Evolutionary conservation across 371 early-diverging fungal species (phyloP).

Genomic region (Syncephalastrum monosporum): DNA sequence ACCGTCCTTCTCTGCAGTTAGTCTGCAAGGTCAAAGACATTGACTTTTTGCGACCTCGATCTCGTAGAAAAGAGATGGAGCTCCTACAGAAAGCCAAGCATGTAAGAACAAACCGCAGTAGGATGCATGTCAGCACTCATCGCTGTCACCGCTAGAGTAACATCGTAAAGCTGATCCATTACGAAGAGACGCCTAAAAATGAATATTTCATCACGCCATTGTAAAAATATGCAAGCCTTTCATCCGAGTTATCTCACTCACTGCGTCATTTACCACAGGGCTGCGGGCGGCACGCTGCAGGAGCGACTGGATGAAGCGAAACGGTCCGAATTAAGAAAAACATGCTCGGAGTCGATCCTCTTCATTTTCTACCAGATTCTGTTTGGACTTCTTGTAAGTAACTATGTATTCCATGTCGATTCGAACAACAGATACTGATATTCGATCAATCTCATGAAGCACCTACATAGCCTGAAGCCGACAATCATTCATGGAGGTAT

Average conservation of each 20-base stretch:
- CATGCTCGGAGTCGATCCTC: too few species aligned
- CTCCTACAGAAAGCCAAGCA: not conserved
- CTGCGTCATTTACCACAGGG: not conserved
- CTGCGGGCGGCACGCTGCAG: not conserved
- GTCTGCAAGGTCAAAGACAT: slow-evolving; percentile 6
- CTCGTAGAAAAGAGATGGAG: slow-evolving; percentile 1
- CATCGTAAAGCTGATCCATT: not conserved
- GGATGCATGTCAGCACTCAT: not conserved
- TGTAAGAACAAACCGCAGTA: slow-evolving; percentile 4
- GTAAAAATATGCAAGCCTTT: not conserved
- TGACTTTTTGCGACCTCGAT: not conserved
- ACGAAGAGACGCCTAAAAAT: not conserved
- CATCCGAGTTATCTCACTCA: not conserved
- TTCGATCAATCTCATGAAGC: not conserved
- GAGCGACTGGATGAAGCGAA: not conserved
- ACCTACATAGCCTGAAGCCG: not conserved
- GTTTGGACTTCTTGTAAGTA: slow-evolving; percentile 4
- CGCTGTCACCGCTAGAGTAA: not conserved
- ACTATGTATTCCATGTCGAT: not conserved
- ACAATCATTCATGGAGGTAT: slow-evolving; percentile 6
- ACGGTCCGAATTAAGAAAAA: not conserved
- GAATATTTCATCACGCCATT: slow-evolving; percentile 8
- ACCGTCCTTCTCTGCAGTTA: not conserved
- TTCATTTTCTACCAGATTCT: slow-evolving; percentile 7
- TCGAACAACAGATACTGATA: too few species aligned